Percentiles rank a stretch among this genome's conserved stretches.
These are phyloP conservation scores for Berberis vulgaris DNA, from an alignment of 164 flowering plant species.

Conservation along the genomic window DNA sequence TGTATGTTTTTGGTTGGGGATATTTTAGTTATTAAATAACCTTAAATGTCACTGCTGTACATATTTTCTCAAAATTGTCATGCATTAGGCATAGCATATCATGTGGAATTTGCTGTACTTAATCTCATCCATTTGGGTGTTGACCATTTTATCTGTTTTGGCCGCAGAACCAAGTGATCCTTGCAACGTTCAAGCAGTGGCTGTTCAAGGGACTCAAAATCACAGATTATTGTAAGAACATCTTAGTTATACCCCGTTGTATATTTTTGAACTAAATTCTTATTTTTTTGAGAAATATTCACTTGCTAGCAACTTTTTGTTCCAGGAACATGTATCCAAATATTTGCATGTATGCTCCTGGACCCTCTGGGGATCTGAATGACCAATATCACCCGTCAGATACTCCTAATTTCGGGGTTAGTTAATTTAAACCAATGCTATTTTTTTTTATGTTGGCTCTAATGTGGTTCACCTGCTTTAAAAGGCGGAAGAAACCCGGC, in stretches of 20 bases:
- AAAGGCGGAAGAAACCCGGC: too few species aligned
- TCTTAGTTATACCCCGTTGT: not conserved
- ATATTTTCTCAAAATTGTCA: too few species aligned
- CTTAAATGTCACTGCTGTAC: too few species aligned
- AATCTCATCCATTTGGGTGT: not conserved
- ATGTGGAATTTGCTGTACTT: not conserved
- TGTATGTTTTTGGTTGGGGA: too few species aligned
- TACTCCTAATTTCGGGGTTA: conserved; percentile 11
- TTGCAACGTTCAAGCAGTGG: conserved; percentile 7
- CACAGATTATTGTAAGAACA: conserved; percentile 10
- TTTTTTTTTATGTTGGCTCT: not conserved
- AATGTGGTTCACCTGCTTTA: too few species aligned
- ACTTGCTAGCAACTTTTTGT: not conserved
- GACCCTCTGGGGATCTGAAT: conserved; percentile 9
- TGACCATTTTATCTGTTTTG: not conserved
- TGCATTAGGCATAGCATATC: too few species aligned
- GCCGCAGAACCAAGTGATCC: conserved; percentile 9
- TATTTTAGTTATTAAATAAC: too few species aligned
- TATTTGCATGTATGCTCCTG: conserved; percentile 11
- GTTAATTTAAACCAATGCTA: not conserved
- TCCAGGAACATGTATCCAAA: conserved; percentile 12
- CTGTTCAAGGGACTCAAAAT: conserved; percentile 12
- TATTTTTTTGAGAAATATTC: not conserved
- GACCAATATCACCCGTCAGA: conserved; percentile 14
- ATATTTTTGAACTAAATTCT: not conserved